These are phyloP conservation scores for Mortierella antarctica DNA, from an alignment of 192 early-diverging fungal genomes.

Conservation along the genomic window DNA sequence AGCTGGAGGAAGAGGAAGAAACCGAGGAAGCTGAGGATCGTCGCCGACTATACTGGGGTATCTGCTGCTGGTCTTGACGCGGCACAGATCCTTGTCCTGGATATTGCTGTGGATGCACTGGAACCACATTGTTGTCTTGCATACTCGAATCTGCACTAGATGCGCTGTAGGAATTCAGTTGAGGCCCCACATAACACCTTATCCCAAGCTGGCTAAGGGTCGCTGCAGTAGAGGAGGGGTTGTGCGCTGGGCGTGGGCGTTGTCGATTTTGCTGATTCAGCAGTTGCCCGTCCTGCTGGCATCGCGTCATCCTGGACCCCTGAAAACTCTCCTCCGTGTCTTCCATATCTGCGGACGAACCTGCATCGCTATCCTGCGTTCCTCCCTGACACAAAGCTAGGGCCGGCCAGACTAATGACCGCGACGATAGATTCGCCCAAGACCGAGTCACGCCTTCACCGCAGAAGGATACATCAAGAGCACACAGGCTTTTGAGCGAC, in stretches of 20 bases:
- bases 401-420: neutral
- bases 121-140: neutral
- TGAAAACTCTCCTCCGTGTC: too few species aligned
- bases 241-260: neutral
- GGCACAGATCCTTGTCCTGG: slow-evolving; percentile 13
- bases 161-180: neutral
- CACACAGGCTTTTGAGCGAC: slow-evolving; percentile 41
- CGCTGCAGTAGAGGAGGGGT: neutral
- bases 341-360: too few species aligned
- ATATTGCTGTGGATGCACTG: slow-evolving; percentile 16
- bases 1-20: slow-evolving; percentile 4
- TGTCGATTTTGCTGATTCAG: neutral
- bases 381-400: slow-evolving; percentile 4
- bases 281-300: neutral
- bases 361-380: too few species aligned
- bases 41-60: slow-evolving; percentile 8
- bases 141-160: neutral
- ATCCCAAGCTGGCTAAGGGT: neutral
- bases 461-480: slow-evolving; percentile 43
- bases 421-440: slow-evolving; percentile 20
- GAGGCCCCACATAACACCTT: slow-evolving; percentile 11
- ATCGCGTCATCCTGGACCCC: too few species aligned
- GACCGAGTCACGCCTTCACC: slow-evolving; percentile 36
- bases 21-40: slow-evolving; percentile 24
- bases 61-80: neutral